phyloP scores from a whole-genome alignment of 192 early-diverging fungal species.

The Backusella morwellensis region DNA sequence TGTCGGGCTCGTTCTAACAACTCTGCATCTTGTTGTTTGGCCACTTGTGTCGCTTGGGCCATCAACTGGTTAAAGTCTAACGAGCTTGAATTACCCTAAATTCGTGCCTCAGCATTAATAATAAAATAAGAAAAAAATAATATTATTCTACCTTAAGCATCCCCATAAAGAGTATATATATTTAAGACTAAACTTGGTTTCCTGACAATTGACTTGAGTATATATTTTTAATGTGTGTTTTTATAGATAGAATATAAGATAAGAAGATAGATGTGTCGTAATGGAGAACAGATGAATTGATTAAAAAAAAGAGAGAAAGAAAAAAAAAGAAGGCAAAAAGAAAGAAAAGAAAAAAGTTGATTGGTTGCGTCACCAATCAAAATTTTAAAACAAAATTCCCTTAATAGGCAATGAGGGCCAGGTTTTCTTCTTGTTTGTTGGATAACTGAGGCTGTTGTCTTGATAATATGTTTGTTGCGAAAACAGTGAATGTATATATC shows the following conservation, averaged over 20 bases:
- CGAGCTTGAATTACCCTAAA: constrained; percentile 9
- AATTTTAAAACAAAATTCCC: not conserved
- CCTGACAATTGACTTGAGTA: not conserved
- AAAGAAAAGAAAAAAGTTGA: not conserved
- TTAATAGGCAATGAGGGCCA: not conserved
- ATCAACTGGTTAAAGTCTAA: constrained; percentile 20
- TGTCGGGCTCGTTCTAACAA: constrained; percentile 13
- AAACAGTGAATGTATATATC: not conserved
- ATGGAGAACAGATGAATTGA: not conserved
- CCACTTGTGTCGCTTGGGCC: constrained; percentile 19
- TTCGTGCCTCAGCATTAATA: not conserved
- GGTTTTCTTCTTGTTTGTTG: not conserved
- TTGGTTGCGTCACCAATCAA: not conserved
- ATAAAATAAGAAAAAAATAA: not conserved
- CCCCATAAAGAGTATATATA: not conserved
- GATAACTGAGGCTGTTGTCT: not conserved
- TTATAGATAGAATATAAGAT: not conserved
- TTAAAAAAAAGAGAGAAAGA: not conserved
- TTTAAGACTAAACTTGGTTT: not conserved
- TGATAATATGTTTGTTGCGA: not conserved
- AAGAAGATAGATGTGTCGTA: not conserved
- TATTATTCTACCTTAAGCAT: not conserved
- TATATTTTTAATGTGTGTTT: not conserved
- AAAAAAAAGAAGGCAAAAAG: not conserved
- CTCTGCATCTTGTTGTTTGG: constrained; percentile 18